Base-by-base conservation (phyloP, 2,329 filamentous ascomycete genomes). In the Fonsecaea erecta region DNA sequence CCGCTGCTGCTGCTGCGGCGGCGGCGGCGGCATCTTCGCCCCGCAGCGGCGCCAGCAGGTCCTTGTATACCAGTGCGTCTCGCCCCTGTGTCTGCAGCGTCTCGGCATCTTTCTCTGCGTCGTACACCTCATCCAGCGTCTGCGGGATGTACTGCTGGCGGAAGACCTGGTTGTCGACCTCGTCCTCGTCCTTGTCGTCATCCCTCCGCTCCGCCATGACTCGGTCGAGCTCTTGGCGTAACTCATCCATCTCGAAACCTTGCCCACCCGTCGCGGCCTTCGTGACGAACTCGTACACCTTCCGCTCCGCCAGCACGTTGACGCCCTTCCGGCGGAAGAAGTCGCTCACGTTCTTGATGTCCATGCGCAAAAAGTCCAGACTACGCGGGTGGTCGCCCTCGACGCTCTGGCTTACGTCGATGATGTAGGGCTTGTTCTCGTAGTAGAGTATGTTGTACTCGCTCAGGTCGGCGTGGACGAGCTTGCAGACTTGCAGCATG, bases 361-460 rank as follows among this genome's bases (percentile, higher is more conserved):
- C 95, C 93, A 97, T 98, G 35, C 95, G 89, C 72, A 99, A 79
- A 75, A 99, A 99, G 76, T 98, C 94, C 32, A 96, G 84, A 1
- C 91, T 94, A 64, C 92, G 86, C 0, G 95, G 95, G 77, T 99
- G 95, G 72, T 98, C 94, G 71, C 96, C 93, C 81, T 98, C 96
- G 21, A 99, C 95, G 74, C 91, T 95, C 80, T 99, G 95, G 62
- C 92, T 97, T 51, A 99, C 95, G 78, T 99, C 95, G 77, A 99
- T 99, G 74, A 99, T 90, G 82, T 92, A 97, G 0, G 97, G 86
- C 72, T 86, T 87, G 64, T 86, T 83, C 63, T 92, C 85, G 81
- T 97, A 85, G 81, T 96, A 99, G 21, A 99, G 85, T 59, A 98
- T 87, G 75, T 99, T 99, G 86, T 99, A 99, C 84, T 99, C 95